A percentile compares a stretch with the other conserved stretches of the same genome.
Conservation (phyloP, 257 asterid species). For the Plantago major region DNA sequence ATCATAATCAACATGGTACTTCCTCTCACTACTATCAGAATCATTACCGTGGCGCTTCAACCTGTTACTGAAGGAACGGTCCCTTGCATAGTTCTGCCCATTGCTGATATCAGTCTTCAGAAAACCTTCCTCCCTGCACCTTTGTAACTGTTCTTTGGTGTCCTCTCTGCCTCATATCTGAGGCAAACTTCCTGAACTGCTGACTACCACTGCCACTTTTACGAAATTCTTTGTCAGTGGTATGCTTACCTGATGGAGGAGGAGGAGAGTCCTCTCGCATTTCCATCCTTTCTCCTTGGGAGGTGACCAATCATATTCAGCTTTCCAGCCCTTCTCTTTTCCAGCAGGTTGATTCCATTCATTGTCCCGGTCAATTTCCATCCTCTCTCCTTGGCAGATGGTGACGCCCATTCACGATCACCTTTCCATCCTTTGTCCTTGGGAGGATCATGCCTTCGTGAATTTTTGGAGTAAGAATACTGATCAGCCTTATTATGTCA, state of each 20-base stretch:
- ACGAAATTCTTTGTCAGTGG: constrained; percentile 53
- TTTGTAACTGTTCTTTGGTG: constrained; percentile 54
- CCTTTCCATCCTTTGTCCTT: constrained; percentile 40
- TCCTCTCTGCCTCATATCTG: constrained; percentile 64
- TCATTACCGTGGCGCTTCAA: constrained; percentile 69
- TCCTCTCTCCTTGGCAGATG: constrained; percentile 42
- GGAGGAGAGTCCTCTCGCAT: constrained; percentile 46
- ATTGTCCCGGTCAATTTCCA: constrained; percentile 36
- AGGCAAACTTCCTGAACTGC: constrained; percentile 51
- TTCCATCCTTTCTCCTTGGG: constrained; percentile 60
- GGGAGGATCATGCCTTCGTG: constrained; percentile 51
- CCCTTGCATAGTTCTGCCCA: constrained; percentile 66
- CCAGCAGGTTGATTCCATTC: constrained; percentile 34
- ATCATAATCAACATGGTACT: constrained; percentile 53
- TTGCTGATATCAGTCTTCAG: constrained; percentile 56
- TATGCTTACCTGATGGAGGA: constrained; percentile 68
- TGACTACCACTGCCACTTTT: constrained; percentile 53
- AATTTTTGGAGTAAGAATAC: constrained; percentile 45
- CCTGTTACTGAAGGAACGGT: constrained; percentile 47
- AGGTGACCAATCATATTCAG: constrained; percentile 44
- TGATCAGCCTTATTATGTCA: constrained; percentile 60
- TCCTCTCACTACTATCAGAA: constrained; percentile 56
- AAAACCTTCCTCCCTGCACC: constrained; percentile 53
- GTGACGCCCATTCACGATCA: constrained; percentile 40
- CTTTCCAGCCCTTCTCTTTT: constrained; percentile 45